phyloP scores from a whole-genome alignment of 176 grass and related monocot species.

The Musa beccarii region DNA sequence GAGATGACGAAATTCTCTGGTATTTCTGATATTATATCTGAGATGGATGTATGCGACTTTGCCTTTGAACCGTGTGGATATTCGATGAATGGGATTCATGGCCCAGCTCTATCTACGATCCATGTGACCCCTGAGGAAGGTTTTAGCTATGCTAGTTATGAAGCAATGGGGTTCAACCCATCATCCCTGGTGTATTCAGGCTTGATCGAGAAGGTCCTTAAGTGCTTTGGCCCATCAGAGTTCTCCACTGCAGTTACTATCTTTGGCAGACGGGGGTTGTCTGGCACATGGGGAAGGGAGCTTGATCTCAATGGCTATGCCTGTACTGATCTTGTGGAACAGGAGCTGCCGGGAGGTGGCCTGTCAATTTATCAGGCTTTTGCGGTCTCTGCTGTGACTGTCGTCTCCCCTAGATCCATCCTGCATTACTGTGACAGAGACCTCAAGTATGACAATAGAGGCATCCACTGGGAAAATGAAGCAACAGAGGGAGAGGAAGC shows the following conservation, averaged over 20 bases:
- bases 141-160: conserved; percentile 50
- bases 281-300: conserved; percentile 22
- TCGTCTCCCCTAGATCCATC: conserved; percentile 17
- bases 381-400: not conserved
- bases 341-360: conserved; percentile 27
- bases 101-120: conserved; percentile 34
- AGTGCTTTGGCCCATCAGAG: conserved; percentile 32
- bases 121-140: conserved; percentile 50
- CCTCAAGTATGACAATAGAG: not conserved
- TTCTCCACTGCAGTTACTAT: conserved; percentile 46
- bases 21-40: conserved; percentile 36
- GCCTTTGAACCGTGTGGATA: conserved; percentile 48
- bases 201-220: conserved; percentile 37
- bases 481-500: not conserved
- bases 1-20: conserved; percentile 52
- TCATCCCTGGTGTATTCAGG: conserved; percentile 3
- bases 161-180: conserved; percentile 41
- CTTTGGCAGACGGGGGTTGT: conserved; percentile 9
- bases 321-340: conserved; percentile 33
- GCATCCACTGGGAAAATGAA: not conserved
- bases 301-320: conserved; percentile 25
- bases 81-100: conserved; percentile 46
- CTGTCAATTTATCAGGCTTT: conserved; percentile 46
- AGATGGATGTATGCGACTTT: conserved; percentile 45
- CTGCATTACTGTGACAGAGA: conserved; percentile 14